These are phyloP conservation scores for Malus orientalis DNA, from an alignment of 306 rosid species.

Conservation along the genomic window DNA sequence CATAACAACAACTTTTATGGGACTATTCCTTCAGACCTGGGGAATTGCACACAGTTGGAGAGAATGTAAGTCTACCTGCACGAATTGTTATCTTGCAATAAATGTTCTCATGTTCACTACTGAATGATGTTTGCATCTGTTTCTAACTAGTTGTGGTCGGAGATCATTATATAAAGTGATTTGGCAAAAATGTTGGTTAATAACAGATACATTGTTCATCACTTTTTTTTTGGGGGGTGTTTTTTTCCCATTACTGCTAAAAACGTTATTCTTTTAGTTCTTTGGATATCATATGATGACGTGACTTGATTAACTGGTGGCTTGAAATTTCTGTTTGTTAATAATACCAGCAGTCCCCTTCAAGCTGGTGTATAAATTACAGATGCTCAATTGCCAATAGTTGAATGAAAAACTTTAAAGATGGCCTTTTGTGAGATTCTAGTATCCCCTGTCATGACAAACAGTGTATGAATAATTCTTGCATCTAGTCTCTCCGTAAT, in stretches of 20 bases:
- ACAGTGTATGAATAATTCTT: neutral
- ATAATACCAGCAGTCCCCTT: neutral
- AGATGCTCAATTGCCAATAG: neutral
- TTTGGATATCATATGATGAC: neutral
- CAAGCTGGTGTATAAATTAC: neutral
- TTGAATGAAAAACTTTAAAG: neutral
- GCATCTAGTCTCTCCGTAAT: neutral
- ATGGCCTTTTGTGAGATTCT: neutral
- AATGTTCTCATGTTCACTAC: conserved; percentile 6
- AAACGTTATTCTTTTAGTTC: neutral
- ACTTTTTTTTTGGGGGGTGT: neutral
- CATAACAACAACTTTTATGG: conserved; percentile 78
- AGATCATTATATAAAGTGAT: neutral
- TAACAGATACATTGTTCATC: neutral
- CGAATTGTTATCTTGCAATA: conserved; percentile 2
- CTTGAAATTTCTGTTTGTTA: neutral
- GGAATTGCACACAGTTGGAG: conserved; percentile 74
- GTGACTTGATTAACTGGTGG: neutral
- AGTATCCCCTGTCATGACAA: neutral
- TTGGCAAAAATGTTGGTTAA: neutral
- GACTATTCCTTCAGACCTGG: conserved; percentile 82
- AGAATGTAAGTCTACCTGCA: conserved; percentile 50
- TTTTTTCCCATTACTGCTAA: neutral
- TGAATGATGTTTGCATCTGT: neutral
- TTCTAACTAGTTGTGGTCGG: neutral